phyloP scores from a whole-genome alignment of 306 rosid genomes.

The Quercus bicolor region DNA sequence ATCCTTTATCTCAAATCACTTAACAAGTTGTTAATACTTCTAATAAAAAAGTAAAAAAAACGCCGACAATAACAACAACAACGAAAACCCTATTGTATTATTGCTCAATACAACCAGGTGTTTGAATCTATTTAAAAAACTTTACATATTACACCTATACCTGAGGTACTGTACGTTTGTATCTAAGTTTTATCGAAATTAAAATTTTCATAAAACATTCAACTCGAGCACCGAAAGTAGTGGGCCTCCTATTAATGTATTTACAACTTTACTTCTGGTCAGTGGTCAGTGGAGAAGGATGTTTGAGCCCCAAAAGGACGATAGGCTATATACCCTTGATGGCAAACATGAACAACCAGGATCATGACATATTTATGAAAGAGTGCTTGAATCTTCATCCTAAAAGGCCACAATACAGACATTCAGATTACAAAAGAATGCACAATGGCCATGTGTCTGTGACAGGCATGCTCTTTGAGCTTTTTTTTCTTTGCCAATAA shows the following conservation, averaged over 20 bases:
- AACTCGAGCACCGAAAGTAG: background rate
- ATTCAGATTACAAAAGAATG: background rate
- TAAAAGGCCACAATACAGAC: background rate
- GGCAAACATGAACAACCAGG: background rate
- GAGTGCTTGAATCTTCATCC: background rate
- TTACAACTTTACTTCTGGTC: background rate
- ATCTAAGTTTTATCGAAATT: no score
- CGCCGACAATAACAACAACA: no score
- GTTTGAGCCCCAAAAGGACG: background rate
- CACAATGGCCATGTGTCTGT: background rate
- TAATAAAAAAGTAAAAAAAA: no score
- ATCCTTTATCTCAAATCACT: no score
- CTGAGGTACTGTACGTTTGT: no score
- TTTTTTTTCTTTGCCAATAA: background rate
- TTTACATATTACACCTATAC: no score
- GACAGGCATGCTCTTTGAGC: background rate
- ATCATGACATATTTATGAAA: background rate
- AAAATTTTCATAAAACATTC: background rate
- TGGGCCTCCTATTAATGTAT: background rate
- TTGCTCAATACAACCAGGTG: no score
- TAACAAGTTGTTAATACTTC: no score
- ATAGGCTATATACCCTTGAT: background rate
- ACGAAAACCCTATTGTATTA: no score
- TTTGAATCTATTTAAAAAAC: no score
- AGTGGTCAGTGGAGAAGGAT: background rate